phyloP scores from a whole-genome alignment of 192 early-diverging fungal species.

The Umbelopsis ramanniana region DNA sequence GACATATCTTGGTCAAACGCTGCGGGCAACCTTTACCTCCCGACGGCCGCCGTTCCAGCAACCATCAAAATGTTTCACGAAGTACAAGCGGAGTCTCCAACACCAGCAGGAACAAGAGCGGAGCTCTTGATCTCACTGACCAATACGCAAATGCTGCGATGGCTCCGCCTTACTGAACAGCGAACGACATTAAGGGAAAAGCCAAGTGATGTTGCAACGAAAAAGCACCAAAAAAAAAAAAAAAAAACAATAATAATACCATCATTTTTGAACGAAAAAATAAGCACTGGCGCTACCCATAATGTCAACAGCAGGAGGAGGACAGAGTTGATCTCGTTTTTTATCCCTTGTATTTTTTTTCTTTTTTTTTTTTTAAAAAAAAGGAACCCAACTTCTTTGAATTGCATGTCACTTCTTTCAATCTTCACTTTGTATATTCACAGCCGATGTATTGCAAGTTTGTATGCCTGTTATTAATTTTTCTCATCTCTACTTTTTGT shows the following conservation, averaged over 20 bases:
- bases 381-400: neutral
- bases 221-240: neutral
- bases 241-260: neutral
- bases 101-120: constrained; percentile 12
- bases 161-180: constrained; percentile 22
- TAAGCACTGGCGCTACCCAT: neutral
- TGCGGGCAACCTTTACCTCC: constrained; percentile 19
- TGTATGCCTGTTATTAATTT: constrained; percentile 19
- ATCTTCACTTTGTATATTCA: constrained; percentile 23
- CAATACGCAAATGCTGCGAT: constrained; percentile 21
- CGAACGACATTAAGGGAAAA: neutral
- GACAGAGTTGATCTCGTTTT: constrained; percentile 22
- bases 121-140: constrained; percentile 19
- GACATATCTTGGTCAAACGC: constrained; percentile 46
- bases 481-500: neutral
- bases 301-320: too few species aligned
- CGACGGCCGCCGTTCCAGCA: constrained; percentile 20
- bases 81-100: constrained; percentile 23
- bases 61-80: constrained; percentile 16
- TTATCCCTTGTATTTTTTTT: neutral
- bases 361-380: neutral
- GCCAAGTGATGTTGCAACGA: neutral
- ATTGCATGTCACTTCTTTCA: constrained; percentile 18
- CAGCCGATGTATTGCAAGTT: constrained; percentile 23
- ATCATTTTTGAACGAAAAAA: neutral